Percentiles rank a stretch among this genome's conserved stretches.
Conservation (phyloP, 2,329 filamentous ascomycete genomes). For the Xylaria sp. region DNA sequence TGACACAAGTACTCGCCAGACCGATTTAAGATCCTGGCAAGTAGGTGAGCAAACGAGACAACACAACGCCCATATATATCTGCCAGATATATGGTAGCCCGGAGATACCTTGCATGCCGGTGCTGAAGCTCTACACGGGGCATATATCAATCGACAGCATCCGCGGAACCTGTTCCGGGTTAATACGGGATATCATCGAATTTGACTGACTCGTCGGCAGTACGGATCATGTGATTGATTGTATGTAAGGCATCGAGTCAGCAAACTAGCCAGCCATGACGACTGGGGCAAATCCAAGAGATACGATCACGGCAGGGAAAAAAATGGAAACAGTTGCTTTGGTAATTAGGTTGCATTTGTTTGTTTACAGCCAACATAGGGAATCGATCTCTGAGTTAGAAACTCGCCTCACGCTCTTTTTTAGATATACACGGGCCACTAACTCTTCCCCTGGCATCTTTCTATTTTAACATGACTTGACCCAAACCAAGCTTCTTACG, state of each 20-base stretch:
- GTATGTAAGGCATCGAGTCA: neutral
- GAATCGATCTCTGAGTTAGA: slow-evolving; percentile 49
- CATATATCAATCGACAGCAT: too few species aligned
- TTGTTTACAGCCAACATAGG: slow-evolving; percentile 59
- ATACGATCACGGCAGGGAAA: neutral
- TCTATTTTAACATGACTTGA: slow-evolving; percentile 30
- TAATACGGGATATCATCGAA: neutral
- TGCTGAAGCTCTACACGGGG: too few species aligned
- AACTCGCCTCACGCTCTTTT: slow-evolving; percentile 43
- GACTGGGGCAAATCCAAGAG: neutral
- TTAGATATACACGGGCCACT: slow-evolving; percentile 54
- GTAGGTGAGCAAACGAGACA: too few species aligned
- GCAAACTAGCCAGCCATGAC: too few species aligned
- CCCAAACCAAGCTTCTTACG: slow-evolving; percentile 37
- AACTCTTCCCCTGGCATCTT: slow-evolving; percentile 30
- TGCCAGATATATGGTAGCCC: too few species aligned
- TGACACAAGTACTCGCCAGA: too few species aligned
- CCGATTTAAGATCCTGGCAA: too few species aligned
- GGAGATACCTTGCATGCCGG: too few species aligned
- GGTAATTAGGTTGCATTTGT: slow-evolving; percentile 35
- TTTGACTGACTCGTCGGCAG: neutral
- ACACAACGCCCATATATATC: too few species aligned
- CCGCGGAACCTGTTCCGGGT: too few species aligned
- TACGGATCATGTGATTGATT: neutral
- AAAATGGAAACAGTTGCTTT: slow-evolving; percentile 1